Evolutionary conservation across 208 protist genomes (phyloP).

Genomic region (Blastocrithidia nonstop): DNA sequence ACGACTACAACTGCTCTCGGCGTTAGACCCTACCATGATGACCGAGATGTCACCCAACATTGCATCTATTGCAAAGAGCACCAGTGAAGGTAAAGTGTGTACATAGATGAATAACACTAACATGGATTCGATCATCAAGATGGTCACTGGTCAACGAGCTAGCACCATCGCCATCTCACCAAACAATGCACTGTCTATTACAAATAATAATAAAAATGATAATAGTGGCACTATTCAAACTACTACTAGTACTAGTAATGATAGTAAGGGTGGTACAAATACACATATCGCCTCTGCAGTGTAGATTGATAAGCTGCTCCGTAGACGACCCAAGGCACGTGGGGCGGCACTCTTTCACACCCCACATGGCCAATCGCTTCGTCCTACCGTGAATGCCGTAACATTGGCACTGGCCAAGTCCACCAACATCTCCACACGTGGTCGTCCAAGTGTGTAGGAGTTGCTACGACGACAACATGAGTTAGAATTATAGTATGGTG

Average conservation of each 20-base stretch:
- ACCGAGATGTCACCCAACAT: conserved; percentile 3
- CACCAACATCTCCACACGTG: conserved; percentile 12
- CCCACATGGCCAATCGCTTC: neutral
- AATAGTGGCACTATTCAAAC: neutral
- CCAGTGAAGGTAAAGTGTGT: neutral
- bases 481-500: conserved; percentile 70
- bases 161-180: neutral
- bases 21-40: conserved; percentile 32
- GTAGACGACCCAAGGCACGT: too few species aligned
- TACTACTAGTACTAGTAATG: neutral
- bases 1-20: conserved; percentile 79
- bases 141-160: too few species aligned
- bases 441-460: conserved; percentile 61
- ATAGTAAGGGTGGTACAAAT: too few species aligned
- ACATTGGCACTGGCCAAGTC: conserved; percentile 15
- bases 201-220: neutral
- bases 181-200: neutral
- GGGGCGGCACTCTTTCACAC: neutral
- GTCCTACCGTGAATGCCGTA: conserved; percentile 10
- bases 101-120: neutral
- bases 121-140: too few species aligned
- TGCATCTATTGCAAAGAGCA: neutral
- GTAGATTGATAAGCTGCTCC: too few species aligned
- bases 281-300: too few species aligned
- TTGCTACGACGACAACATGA: conserved; percentile 55